These are phyloP conservation scores for Pyronema omphalodes DNA, from an alignment of 495 filamentous ascomycete genomes.

Conservation along the genomic window DNA sequence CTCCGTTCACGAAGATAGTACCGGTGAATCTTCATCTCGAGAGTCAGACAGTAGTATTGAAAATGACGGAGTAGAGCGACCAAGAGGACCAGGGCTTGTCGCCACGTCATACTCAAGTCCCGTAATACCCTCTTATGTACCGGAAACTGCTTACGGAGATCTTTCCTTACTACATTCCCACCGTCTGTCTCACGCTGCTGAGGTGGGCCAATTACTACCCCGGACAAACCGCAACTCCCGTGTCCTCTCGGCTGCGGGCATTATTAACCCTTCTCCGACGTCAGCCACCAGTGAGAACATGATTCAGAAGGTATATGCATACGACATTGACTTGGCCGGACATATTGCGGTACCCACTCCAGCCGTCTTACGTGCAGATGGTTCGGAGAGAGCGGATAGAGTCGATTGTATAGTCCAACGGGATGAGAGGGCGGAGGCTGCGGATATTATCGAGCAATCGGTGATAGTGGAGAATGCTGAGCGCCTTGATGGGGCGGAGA, in stretches of 20 bases:
- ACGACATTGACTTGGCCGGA: conserved; percentile 12
- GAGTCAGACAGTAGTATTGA: conserved; percentile 13
- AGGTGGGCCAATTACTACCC: conserved; percentile 22
- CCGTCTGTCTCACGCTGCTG: conserved; percentile 22
- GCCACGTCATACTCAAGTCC: background rate
- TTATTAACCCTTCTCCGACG: background rate
- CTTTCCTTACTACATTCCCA: conserved; percentile 22
- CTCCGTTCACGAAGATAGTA: conserved; percentile 17
- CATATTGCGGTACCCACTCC: background rate
- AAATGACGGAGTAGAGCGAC: background rate
- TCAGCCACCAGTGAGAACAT: conserved; percentile 3
- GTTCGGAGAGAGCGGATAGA: too few relatives aligned
- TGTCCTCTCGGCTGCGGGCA: background rate
- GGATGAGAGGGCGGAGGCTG: background rate
- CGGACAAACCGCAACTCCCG: conserved; percentile 6
- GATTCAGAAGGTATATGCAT: conserved; percentile 12
- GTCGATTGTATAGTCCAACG: background rate
- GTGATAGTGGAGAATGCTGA: background rate
- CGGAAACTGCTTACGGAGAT: conserved; percentile 16
- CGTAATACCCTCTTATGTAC: background rate
- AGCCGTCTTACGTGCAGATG: background rate
- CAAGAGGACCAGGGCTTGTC: background rate
- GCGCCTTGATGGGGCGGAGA: background rate
- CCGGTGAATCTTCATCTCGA: conserved; percentile 12
- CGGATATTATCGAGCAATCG: background rate